Evolutionary conservation across 352 stramenopile genomes (phyloP), one percentile per base, ranked within the genome.

Genomic region (Albugo laibachii): DNA sequence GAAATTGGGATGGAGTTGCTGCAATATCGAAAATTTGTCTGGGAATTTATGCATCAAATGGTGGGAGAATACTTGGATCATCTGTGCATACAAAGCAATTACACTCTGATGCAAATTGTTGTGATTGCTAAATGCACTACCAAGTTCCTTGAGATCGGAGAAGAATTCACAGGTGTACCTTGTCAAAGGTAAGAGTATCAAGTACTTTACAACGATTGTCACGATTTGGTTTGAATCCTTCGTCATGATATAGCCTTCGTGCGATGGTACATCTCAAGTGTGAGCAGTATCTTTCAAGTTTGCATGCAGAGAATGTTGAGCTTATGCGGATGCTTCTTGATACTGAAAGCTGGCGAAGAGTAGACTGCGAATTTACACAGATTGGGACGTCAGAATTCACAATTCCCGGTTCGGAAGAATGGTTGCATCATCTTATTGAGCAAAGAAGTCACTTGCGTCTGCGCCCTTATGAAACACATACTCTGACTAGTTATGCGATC

Each of bases 51-150:
- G 62, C 76, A 92, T 36, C 72, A 85, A 24, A 83, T 66, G 34
- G 58, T 86, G 0, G 46, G 80, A 41, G 76, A 89, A 50, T 58
- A 82, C 15, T 53, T 87, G 31, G 67, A 82, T 45, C 67, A 75
- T 24, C 51, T 89, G 13, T 63, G 84, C 45, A 69, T 80, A 53
- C 24, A 31, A 10, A 31, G 24, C 24, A 31, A 31, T 71, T 69
- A 2, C 80, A 81, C 48, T 72, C 75, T 91, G 47, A 81, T 93
- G 49, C 79, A 93, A 37, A 72, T 95, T 14, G 83, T 92, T 40
- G 65, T 61, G 6, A 58, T 95, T 38, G 76, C 80, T 36, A 68
- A 83, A 41, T 64, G 69, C 2, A 87, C 80, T 5, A 68, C 65
- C 27, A 68, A 61, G 24, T 81, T 93, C 46, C 71, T 82, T 35